Evolutionary conservation across 257 asterid species (phyloP), one percentile per base, ranked within the genome.

Genomic region (Paraleonurus japonicus): DNA sequence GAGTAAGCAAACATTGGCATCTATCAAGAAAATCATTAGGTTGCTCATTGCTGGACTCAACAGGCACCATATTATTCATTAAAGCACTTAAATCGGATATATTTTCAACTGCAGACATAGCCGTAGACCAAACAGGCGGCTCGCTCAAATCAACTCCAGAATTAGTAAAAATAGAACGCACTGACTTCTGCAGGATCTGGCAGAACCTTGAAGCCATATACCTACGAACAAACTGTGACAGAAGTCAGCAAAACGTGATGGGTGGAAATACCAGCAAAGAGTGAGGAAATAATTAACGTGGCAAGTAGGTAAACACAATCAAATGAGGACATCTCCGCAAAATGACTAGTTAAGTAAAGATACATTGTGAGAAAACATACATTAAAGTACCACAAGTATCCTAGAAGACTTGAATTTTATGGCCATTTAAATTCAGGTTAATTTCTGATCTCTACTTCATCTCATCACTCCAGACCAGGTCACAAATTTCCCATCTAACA

Each of bases 191-290:
- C 81, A 94, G 77, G 67, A 82, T 75, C 78, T 30, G 77, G 88
- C 95, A 87, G 85, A 86, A 77, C 65, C 76, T 79, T 59, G 95
- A 84, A 69, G 96, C 86, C 92, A 91, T 85, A 75, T 86, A 85
- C 85, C 96, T 90, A 84, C 88, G 41, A 67, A 90, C 81, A 77
- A 86, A 87, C 98, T 91, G 86, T 65, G 72, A 81, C 51, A 73
- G 82, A 80, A 81, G 67, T 76, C 73, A 76, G 83, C 84, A 69
- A 84, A 76, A 77, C 39, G 70, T 53, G 64, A 43, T 64, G 30
- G 15, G 72, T 48, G 28, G 30, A 69, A 32, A 69, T 16, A 61
- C 65, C 55, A 47, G 61, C 22, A 27, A 68, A 24, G 55, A 35
- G 54, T 16, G 26, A 17, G 41, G 15, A 64, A 61, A 7, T 24